phyloP scores from a whole-genome alignment of 2,329 filamentous ascomycete genomes.

The Penicillium concentricum region DNA sequence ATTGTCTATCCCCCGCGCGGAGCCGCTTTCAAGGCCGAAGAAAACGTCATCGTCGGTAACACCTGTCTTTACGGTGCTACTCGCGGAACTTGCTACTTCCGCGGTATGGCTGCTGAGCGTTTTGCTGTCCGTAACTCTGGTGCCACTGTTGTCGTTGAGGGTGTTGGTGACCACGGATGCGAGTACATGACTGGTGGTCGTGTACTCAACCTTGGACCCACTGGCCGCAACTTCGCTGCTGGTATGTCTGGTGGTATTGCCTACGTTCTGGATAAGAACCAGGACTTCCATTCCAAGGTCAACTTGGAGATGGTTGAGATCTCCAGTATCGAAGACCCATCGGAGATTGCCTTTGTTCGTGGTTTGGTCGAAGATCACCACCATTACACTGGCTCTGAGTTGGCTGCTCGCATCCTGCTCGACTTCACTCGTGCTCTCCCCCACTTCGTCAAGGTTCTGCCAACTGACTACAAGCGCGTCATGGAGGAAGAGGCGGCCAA shows the following conservation, averaged over 20 bases:
- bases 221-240: slow-evolving; percentile 94
- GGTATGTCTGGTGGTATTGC: slow-evolving; percentile 99
- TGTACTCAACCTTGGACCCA: slow-evolving; percentile 79
- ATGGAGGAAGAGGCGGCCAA: slow-evolving; percentile 82
- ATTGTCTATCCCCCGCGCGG: slow-evolving; percentile 91
- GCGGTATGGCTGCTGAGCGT: slow-evolving; percentile 90
- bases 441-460: slow-evolving; percentile 89
- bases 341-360: slow-evolving; percentile 86
- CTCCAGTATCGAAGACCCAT: slow-evolving; percentile 75
- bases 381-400: slow-evolving; percentile 94
- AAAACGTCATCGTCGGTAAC: slow-evolving; percentile 92
- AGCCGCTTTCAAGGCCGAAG: slow-evolving; percentile 91
- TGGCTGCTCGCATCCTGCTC: slow-evolving; percentile 87
- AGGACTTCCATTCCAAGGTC: slow-evolving; percentile 88
- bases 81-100: slow-evolving; percentile 89
- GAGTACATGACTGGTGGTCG: slow-evolving; percentile 99
- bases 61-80: slow-evolving; percentile 95
- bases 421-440: slow-evolving; percentile 90
- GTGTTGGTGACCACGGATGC: slow-evolving; percentile 92
- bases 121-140: slow-evolving; percentile 97
- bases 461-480: slow-evolving; percentile 94
- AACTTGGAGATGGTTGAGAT: slow-evolving; percentile 98
- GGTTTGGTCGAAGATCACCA: slow-evolving; percentile 95
- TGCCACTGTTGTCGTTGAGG: slow-evolving; percentile 93
- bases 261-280: slow-evolving; percentile 85